phyloP scores from a whole-genome alignment of 2,329 filamentous ascomycete genomes.

The Fusarium chlamydosporum region DNA sequence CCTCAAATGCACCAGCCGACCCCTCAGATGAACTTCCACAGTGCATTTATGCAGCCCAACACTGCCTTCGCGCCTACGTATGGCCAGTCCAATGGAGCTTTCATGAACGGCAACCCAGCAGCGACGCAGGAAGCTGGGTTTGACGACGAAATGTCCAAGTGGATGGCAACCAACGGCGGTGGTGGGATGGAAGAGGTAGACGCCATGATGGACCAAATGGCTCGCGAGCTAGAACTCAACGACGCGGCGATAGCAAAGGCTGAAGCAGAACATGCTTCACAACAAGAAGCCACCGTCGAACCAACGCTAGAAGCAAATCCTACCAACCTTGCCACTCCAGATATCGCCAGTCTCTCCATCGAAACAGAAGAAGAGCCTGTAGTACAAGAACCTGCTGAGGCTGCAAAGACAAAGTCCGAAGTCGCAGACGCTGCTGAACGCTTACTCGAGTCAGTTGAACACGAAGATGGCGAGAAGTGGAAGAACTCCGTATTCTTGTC shows the following conservation, averaged over 20 bases:
- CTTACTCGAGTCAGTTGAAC: slow-evolving; percentile 60
- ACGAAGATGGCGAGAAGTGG: slow-evolving; percentile 63
- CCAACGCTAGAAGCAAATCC: slow-evolving; percentile 17
- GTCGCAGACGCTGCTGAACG: slow-evolving; percentile 61
- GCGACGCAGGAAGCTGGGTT: slow-evolving; percentile 55
- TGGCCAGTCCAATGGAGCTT: slow-evolving; percentile 47
- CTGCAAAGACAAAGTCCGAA: slow-evolving; percentile 53
- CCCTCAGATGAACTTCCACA: slow-evolving; percentile 51
- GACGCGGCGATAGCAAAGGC: slow-evolving; percentile 51
- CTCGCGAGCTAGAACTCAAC: slow-evolving; percentile 58
- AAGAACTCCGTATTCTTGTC: slow-evolving; percentile 62
- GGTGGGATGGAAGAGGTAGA: slow-evolving; percentile 58
- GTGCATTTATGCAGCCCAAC: slow-evolving; percentile 51
- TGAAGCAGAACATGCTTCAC: slow-evolving; percentile 26
- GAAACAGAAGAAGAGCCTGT: slow-evolving; percentile 36
- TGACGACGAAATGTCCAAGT: slow-evolving; percentile 58
- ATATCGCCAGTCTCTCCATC: slow-evolving; percentile 54
- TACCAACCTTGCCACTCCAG: slow-evolving; percentile 50
- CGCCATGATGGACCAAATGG: slow-evolving; percentile 61
- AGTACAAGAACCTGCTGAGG: slow-evolving; percentile 32
- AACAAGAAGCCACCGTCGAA: slow-evolving; percentile 20
- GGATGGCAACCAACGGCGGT: slow-evolving; percentile 57
- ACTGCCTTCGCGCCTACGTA: slow-evolving; percentile 52
- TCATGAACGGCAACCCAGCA: slow-evolving; percentile 46
- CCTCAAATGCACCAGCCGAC: slow-evolving; percentile 48